Conservation (phyloP, 805 yeast species). For the Kazachstania bromeliacearum region DNA sequence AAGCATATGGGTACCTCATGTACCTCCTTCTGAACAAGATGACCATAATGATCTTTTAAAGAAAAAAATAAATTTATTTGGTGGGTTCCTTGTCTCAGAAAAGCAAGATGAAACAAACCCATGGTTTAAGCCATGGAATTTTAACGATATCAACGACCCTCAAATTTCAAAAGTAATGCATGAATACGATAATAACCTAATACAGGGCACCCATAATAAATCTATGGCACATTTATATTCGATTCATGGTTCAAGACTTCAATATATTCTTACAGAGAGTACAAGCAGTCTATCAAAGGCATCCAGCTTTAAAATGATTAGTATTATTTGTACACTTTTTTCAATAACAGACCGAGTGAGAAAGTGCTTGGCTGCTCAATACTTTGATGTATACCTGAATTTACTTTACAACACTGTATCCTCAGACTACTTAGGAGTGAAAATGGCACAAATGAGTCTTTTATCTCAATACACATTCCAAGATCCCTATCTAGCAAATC, state of each 20-base stretch:
- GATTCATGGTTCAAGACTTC: constrained; percentile 35
- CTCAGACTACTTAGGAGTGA: constrained; percentile 17
- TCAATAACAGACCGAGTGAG: constrained; percentile 38
- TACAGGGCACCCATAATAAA: constrained; percentile 10
- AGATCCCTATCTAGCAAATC: constrained; percentile 22
- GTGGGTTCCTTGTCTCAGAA: constrained; percentile 22
- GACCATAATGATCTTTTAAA: neutral
- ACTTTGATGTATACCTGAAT: constrained; percentile 73
- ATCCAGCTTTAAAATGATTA: constrained; percentile 14
- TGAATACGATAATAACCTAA: constrained; percentile 18
- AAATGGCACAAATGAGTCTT: constrained; percentile 19
- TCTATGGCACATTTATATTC: constrained; percentile 16
- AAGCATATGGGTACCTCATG: neutral
- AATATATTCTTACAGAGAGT: constrained; percentile 28
- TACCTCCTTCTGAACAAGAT: neutral
- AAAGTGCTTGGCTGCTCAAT: constrained; percentile 48
- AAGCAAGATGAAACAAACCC: constrained; percentile 5
- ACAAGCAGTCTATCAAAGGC: constrained; percentile 13
- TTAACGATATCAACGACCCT: constrained; percentile 11
- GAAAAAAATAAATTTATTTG: constrained; percentile 20
- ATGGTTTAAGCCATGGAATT: constrained; percentile 25
- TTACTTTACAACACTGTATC: constrained; percentile 22
- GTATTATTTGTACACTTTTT: constrained; percentile 16
- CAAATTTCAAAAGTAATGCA: constrained; percentile 10
- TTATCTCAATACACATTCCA: constrained; percentile 27